Evolutionary conservation across 148 eudicot species (phyloP), one percentile per base, ranked within the genome.

Genomic region (Selenicereus undatus): DNA sequence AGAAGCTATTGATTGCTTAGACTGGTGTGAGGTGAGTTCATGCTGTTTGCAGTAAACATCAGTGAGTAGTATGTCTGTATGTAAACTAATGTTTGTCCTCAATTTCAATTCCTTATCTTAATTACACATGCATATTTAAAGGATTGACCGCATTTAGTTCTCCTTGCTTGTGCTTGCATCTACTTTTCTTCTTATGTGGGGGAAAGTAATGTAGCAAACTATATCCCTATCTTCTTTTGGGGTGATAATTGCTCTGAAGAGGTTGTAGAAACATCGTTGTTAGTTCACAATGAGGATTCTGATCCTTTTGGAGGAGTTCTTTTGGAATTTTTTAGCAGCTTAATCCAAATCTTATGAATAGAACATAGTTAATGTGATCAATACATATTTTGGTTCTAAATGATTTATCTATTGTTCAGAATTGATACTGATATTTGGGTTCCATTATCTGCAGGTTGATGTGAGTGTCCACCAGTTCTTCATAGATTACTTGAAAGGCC

Each of bases 381-480:
- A 48, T 48, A 11, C 52, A 0, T n/a, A 17, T 11, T 17, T 54
- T n/a, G 17, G 14, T 78, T 0, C 32, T 72, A 1, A 3, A 1
- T 11, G 20, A 7, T 43, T 16, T 13, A 48, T 48, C 14, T 48
- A 48, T 48, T 24, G 22, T 35, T 18, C 69, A 54, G 14, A 66
- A 5, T 56, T 80, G 73, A 29, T 17, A 52, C 17, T 42, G 66
- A 84, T 24, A 13, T 12, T 16, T 13, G 45, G 8, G 58, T 32
- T 72, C 26, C 32, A 73, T 68, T 52, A 73, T 1, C 6, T 84
- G 81, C 76, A 92, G 97, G 83, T 87, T 64, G 90, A 87, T 14
- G 85, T 89, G 73, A 90, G 87, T 66, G 87, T 91, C 66, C 90
- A 76, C 66, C 79, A 87, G 29, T 92, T 91, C 79, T 92, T 92